A percentile compares a stretch with the other conserved stretches of the same genome.
phyloP scores from a whole-genome alignment of 2,329 filamentous ascomycete genomes.

The Colletotrichum chrysophilum region DNA sequence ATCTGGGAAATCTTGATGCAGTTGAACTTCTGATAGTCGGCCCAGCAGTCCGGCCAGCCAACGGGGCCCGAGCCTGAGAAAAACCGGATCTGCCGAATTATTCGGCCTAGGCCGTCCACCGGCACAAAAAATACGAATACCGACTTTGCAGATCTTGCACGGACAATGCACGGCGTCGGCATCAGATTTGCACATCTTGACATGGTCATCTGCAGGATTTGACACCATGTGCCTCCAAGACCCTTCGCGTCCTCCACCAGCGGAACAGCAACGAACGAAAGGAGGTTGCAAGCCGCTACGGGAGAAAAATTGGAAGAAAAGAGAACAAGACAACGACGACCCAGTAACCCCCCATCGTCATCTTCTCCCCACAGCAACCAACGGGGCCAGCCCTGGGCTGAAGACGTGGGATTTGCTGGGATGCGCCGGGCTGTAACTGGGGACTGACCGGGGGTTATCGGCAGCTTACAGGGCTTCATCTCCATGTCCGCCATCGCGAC shows the following conservation, averaged over 20 bases:
- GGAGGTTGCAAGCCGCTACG: neutral
- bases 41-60: slow-evolving; percentile 9
- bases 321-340: neutral
- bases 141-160: neutral
- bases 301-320: neutral
- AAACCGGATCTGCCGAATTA: slow-evolving; percentile 5
- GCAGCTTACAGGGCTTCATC: slow-evolving; percentile 16
- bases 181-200: neutral
- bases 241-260: neutral
- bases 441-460: slow-evolving; percentile 1
- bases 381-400: slow-evolving; percentile 19
- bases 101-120: neutral
- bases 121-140: neutral
- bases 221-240: neutral
- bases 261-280: slow-evolving; percentile 10
- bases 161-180: neutral
- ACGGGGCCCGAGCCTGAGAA: neutral
- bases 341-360: slow-evolving; percentile 20
- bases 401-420: slow-evolving; percentile 19
- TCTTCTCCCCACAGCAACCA: slow-evolving; percentile 22
- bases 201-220: neutral
- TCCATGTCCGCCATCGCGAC: slow-evolving; percentile 17
- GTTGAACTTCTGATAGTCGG: neutral
- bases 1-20: neutral
- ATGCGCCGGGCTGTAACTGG: slow-evolving; percentile 6